Conservation (phyloP, 1,139 yeast genomes). For the Hyphopichia wangnamkhiaoensis region DNA sequence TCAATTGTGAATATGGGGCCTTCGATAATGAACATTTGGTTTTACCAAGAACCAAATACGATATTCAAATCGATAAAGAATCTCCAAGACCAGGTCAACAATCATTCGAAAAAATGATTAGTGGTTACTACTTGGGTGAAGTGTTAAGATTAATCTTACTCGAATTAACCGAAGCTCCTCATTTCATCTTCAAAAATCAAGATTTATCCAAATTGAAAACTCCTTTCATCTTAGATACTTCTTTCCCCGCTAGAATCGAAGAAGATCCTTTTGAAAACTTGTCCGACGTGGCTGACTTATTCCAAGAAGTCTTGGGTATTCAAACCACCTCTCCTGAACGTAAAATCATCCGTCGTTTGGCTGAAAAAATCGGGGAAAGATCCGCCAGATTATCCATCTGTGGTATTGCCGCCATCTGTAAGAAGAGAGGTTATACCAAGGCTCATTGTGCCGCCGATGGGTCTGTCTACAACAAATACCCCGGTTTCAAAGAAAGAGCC, state of each 20-base stretch:
- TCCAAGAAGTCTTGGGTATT: constrained; percentile 59
- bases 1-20: constrained; percentile 98
- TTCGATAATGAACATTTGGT: constrained; percentile 86
- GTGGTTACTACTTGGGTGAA: constrained; percentile 96
- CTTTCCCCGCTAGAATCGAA: constrained; percentile 84
- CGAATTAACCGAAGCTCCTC: constrained; percentile 63
- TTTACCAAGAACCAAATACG: constrained; percentile 90
- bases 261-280: constrained; percentile 89
- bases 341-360: constrained; percentile 75
- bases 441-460: constrained; percentile 98
- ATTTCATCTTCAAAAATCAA: constrained; percentile 68
- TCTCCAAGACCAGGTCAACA: constrained; percentile 98
- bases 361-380: constrained; percentile 88
- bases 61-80: constrained; percentile 72
- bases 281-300: constrained; percentile 69
- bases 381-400: constrained; percentile 91
- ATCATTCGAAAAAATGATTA: constrained; percentile 94
- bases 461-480: constrained; percentile 90
- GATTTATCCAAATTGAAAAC: constrained; percentile 57
- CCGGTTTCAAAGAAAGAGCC: constrained; percentile 86
- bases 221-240: constrained; percentile 81
- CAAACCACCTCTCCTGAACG: constrained; percentile 77
- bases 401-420: constrained; percentile 94
- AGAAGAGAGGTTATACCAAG: constrained; percentile 73
- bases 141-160: constrained; percentile 76